These are phyloP conservation scores for Neoboletus magnificus DNA, from an alignment of 768 basidiomycete species.

Conservation along the genomic window DNA sequence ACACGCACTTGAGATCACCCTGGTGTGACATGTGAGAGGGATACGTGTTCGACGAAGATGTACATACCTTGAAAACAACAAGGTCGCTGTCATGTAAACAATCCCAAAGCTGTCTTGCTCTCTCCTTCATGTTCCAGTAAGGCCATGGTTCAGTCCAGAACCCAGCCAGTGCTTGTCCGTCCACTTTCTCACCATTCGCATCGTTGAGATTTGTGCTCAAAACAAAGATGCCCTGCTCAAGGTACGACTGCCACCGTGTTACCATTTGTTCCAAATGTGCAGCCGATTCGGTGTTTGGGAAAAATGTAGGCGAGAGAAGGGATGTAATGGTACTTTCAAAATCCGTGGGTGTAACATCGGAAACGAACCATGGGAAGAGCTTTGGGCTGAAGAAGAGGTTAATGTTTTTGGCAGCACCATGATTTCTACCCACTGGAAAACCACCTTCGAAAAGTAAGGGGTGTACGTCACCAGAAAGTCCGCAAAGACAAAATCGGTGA, in stretches of 20 bases:
- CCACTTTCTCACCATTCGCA: constrained; percentile 20
- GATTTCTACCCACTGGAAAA: constrained; percentile 76
- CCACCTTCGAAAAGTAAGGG: constrained; percentile 73
- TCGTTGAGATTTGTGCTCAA: constrained; percentile 47
- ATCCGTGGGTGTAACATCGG: constrained; percentile 87
- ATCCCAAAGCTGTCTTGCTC: constrained; percentile 49
- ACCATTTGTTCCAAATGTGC: constrained; percentile 57
- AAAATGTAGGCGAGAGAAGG: constrained; percentile 61
- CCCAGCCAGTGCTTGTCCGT: constrained; percentile 29
- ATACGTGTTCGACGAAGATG: not conserved
- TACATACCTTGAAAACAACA: constrained; percentile 78
- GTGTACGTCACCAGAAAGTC: constrained; percentile 92
- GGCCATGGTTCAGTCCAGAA: constrained; percentile 78
- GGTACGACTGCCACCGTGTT: constrained; percentile 66
- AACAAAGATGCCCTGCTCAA: constrained; percentile 66
- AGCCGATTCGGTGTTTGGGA: constrained; percentile 34
- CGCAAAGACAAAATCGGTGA: constrained; percentile 90
- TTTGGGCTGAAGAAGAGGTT: constrained; percentile 62
- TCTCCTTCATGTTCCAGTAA: constrained; percentile 68
- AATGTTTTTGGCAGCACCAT: not conserved
- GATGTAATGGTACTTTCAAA: constrained; percentile 58
- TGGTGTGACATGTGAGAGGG: constrained; percentile 31
- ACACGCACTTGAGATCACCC: constrained; percentile 87
- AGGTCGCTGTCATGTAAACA: constrained; percentile 55
- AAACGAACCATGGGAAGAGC: constrained; percentile 96